Evolutionary conservation across 139 green algal species (phyloP).

Genomic region (Chlorella sp.): DNA sequence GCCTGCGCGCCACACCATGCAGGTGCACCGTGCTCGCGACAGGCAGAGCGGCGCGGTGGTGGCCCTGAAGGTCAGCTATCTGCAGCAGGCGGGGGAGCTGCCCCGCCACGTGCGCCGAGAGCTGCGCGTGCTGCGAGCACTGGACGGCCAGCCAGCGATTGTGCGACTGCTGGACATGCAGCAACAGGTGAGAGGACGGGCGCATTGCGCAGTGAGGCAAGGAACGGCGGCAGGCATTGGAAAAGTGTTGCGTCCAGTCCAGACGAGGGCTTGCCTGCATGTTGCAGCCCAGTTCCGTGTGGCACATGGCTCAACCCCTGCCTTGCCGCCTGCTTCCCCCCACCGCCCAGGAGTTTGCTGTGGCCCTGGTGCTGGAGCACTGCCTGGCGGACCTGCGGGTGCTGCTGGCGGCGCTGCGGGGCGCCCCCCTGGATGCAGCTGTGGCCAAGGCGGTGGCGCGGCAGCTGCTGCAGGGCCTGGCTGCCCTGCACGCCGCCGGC

Average conservation of each 20-base stretch:
- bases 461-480: slow-evolving; percentile 36
- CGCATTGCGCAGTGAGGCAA: not conserved
- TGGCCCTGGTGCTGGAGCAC: slow-evolving; percentile 35
- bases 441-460: slow-evolving; percentile 22
- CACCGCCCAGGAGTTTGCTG: slow-evolving; percentile 4
- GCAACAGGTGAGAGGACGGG: slow-evolving; percentile 5
- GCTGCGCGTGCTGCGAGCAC: slow-evolving; percentile 11
- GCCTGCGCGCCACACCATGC: not conserved
- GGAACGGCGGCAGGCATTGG: too few species aligned
- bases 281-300: not conserved
- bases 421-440: not conserved
- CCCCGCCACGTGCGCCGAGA: slow-evolving; percentile 29
- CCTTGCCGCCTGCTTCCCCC: not conserved
- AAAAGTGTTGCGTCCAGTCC: too few species aligned
- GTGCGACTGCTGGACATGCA: not conserved
- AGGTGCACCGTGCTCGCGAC: slow-evolving; percentile 33
- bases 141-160: slow-evolving; percentile 27
- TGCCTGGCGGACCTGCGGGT: slow-evolving; percentile 33
- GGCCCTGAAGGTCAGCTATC: slow-evolving; percentile 41
- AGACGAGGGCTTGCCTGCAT: too few species aligned
- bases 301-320: not conserved
- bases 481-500: slow-evolving; percentile 26
- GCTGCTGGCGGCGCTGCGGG: slow-evolving; percentile 6
- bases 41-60: slow-evolving; percentile 10
- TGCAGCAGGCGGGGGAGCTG: slow-evolving; percentile 6